These are phyloP conservation scores for Thermomyces lanuginosus DNA, from an alignment of 2,329 filamentous ascomycete genomes.

Conservation along the genomic window DNA sequence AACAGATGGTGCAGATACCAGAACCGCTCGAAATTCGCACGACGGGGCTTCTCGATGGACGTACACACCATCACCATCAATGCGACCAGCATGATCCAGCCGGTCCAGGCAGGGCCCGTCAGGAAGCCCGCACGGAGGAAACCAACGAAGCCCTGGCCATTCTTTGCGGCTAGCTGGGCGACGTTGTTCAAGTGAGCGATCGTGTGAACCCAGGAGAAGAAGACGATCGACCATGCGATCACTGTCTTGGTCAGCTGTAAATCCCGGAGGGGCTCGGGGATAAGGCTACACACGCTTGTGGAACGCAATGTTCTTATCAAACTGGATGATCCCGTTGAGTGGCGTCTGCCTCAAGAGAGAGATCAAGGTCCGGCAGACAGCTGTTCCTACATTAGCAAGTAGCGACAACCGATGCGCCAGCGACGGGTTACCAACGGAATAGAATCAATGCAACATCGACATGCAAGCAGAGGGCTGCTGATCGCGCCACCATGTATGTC, in stretches of 20 bases:
- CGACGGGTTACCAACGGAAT: conserved; percentile 31
- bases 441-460: conserved; percentile 67
- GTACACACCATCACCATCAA: conserved; percentile 66
- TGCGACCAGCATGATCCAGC: conserved; percentile 66
- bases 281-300: conserved; percentile 43
- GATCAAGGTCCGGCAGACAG: conserved; percentile 70
- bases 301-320: conserved; percentile 65
- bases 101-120: conserved; percentile 70
- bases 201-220: conserved; percentile 75
- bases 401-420: neutral
- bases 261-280: neutral
- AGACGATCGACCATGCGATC: conserved; percentile 74
- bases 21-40: conserved; percentile 75
- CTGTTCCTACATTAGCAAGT: conserved; percentile 10
- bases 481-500: conserved; percentile 60
- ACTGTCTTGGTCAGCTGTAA: no score
- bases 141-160: conserved; percentile 61
- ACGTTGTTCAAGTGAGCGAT: conserved; percentile 81
- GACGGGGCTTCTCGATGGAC: conserved; percentile 58
- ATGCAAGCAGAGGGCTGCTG: conserved; percentile 61
- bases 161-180: conserved; percentile 56
- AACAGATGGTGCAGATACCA: conserved; percentile 87
- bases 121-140: conserved; percentile 62
- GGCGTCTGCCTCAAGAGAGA: conserved; percentile 66
- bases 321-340: conserved; percentile 71